Percentiles rank a stretch among this genome's conserved stretches.
Conservation (phyloP, 1,284 basidiomycete genomes). For the Cryptococcus amylolentus region DNA sequence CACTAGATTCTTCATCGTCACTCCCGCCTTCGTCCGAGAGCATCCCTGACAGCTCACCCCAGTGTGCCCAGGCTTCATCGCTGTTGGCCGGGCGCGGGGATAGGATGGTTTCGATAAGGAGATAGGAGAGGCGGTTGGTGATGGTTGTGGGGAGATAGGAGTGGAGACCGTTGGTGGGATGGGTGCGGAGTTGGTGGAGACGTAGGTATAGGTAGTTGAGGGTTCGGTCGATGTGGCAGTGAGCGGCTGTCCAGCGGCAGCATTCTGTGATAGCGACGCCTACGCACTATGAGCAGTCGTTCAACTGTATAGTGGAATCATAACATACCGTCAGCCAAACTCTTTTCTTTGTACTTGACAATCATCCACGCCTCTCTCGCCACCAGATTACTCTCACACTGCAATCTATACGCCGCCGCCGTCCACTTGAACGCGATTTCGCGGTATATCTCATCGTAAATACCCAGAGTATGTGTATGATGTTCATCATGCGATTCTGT, state of each 20-base stretch:
- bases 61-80: conserved; percentile 58
- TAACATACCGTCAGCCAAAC: conserved; percentile 38
- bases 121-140: conserved; percentile 67
- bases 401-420: conserved; percentile 81
- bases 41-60: conserved; percentile 54
- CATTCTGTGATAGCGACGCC: conserved; percentile 35
- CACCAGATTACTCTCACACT: conserved; percentile 76
- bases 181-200: conserved; percentile 42
- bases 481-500: conserved; percentile 18
- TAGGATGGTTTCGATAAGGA: conserved; percentile 74
- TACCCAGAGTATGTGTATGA: conserved; percentile 16
- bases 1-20: conserved; percentile 49
- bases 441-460: conserved; percentile 68
- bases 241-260: conserved; percentile 50
- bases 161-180: conserved; percentile 61
- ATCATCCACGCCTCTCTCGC: conserved; percentile 70
- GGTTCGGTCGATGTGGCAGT: conserved; percentile 67
- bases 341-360: conserved; percentile 63
- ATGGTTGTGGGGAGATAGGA: conserved; percentile 59
- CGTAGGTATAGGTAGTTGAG: conserved; percentile 64
- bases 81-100: conserved; percentile 61
- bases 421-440: conserved; percentile 82
- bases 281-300: conserved; percentile 5
- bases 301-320: not conserved
- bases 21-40: conserved; percentile 25